Conservation (phyloP, 305 asterid genomes). For the Plantago lanceolata region DNA sequence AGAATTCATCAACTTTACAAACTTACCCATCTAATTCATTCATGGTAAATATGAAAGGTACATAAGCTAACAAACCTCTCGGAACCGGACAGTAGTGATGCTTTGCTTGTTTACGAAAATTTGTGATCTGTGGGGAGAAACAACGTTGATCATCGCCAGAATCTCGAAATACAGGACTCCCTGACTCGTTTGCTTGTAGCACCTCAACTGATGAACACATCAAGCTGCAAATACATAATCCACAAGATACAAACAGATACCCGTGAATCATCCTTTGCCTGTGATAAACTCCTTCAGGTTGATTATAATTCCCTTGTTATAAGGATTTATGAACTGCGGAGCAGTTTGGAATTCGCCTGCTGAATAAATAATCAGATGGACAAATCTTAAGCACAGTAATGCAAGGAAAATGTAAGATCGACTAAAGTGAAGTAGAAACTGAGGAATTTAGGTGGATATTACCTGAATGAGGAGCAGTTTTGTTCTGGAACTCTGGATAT, state of each 20-base stretch:
- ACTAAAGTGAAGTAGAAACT: constrained; percentile 1
- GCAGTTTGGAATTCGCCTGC: constrained; percentile 27
- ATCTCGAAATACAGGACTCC: too few relatives aligned
- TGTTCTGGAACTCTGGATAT: constrained; percentile 44
- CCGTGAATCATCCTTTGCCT: constrained; percentile 20
- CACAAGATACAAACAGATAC: neutral
- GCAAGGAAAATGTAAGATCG: neutral
- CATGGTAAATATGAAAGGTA: too few relatives aligned
- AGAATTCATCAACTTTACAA: too few relatives aligned
- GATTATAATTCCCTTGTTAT: constrained; percentile 37
- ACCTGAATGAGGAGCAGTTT: constrained; percentile 30
- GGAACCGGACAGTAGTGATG: too few relatives aligned
- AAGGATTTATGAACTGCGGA: constrained; percentile 38
- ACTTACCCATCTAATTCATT: too few relatives aligned
- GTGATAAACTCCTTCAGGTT: constrained; percentile 46
- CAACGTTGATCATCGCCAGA: too few relatives aligned
- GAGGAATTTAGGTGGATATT: constrained; percentile 20
- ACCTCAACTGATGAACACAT: too few relatives aligned
- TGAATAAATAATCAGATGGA: neutral
- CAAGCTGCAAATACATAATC: too few relatives aligned
- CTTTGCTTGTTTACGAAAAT: too few relatives aligned
- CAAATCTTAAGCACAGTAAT: neutral
- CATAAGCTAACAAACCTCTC: too few relatives aligned
- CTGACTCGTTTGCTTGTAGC: too few relatives aligned
- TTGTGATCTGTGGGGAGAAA: too few relatives aligned